Evolutionary conservation across 2,329 filamentous ascomycete genomes (phyloP).

Genomic region (Dryadomyces sulphureus): DNA sequence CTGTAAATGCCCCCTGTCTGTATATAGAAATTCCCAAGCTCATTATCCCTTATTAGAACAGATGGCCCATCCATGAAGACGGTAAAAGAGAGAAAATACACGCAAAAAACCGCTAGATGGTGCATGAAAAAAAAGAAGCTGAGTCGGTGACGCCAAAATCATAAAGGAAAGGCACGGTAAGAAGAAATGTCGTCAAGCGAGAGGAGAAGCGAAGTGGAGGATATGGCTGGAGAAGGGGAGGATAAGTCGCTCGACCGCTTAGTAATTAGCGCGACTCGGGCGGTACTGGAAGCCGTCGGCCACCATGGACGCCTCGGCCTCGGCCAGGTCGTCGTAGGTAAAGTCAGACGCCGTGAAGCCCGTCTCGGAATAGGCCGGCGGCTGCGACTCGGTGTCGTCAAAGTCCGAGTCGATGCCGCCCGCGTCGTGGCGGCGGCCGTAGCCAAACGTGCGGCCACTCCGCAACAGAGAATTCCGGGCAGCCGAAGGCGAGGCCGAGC

Average conservation of each 20-base stretch:
- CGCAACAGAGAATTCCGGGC: background rate
- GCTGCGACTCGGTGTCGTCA: constrained; percentile 23
- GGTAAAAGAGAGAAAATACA: background rate
- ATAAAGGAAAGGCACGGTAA: background rate
- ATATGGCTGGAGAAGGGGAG: background rate
- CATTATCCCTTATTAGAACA: background rate
- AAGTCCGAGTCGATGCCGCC: constrained; percentile 6
- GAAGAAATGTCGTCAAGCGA: background rate
- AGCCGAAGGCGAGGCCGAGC: background rate
- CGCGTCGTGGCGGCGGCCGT: constrained; percentile 2
- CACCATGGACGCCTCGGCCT: constrained; percentile 20
- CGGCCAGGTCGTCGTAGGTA: constrained; percentile 5
- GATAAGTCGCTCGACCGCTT: background rate
- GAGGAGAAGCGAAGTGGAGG: background rate
- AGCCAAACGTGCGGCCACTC: background rate
- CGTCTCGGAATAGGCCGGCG: constrained; percentile 27
- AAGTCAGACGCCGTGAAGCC: background rate
- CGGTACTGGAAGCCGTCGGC: constrained; percentile 27
- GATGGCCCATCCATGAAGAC: background rate
- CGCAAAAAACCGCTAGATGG: background rate
- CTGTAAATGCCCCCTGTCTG: background rate
- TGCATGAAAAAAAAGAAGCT: background rate
- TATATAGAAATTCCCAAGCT: background rate
- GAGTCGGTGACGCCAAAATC: background rate
- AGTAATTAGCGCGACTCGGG: constrained; percentile 10